Conservation (phyloP, 345 rosid species). For the Murraya paniculata region DNA sequence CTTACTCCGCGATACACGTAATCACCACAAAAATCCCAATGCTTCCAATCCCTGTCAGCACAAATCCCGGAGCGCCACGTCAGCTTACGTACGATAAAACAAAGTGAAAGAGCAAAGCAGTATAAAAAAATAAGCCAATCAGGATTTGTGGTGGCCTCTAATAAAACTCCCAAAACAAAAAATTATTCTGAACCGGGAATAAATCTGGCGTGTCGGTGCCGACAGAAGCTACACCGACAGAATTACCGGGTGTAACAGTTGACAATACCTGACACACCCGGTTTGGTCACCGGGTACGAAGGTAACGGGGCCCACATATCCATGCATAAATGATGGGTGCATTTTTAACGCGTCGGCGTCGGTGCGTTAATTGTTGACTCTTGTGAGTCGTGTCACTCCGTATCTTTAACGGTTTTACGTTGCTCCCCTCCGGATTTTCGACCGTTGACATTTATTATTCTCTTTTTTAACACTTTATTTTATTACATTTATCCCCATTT, state of each 20-base stretch:
- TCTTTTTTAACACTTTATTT: not conserved
- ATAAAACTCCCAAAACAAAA: not conserved
- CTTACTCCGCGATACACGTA: not conserved
- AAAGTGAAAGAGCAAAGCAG: not conserved
- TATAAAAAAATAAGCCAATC: not conserved
- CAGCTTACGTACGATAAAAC: not conserved
- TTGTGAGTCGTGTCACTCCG: conserved; percentile 11
- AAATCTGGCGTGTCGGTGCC: conserved; percentile 54
- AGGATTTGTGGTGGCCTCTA: conserved; percentile 8
- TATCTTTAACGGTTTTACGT: conserved; percentile 27
- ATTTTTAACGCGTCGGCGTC: conserved; percentile 22
- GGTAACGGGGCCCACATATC: conserved; percentile 4
- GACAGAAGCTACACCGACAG: conserved; percentile 41
- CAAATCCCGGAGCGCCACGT: conserved; percentile 3
- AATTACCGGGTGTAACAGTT: conserved; percentile 27
- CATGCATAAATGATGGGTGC: conserved; percentile 11
- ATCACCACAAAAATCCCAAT: not conserved
- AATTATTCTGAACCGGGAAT: conserved; percentile 19
- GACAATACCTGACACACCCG: not conserved
- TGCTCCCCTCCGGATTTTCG: conserved; percentile 9
- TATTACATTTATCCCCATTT: not conserved
- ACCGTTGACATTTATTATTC: conserved; percentile 17
- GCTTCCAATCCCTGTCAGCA: not conserved
- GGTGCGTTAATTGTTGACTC: conserved; percentile 38
- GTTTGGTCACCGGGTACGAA: conserved; percentile 26